Base-by-base conservation (phyloP, 1,284 basidiomycete species). In the Leccinum huronense region DNA sequence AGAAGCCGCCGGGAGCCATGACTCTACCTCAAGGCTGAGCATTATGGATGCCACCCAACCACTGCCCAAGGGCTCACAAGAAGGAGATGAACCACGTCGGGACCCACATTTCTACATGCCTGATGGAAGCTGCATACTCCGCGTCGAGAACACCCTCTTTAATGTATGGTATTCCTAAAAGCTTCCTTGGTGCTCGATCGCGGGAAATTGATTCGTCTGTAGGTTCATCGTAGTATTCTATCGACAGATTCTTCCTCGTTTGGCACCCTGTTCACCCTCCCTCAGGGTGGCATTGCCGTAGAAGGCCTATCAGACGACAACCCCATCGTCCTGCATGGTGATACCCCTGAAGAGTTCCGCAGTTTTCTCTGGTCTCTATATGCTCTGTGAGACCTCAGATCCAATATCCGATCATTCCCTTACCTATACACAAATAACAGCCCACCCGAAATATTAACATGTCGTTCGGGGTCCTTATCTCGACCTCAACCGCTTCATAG, bases 201-300 rank as follows among this genome's bases (percentile, higher is more conserved):
- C 27, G 27, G 51, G 4, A 61, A 30, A 66, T 55, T 60, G 14
- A 64, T 57, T 9, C 14, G 13, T 30, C 33, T 62, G 30, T 69
- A 90, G 88, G 84, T 90, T 9, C 88, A 90, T 72, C 80, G 85
- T 33, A 82, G 85, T 10, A 83, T 85, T 40, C 71, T 90, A 60
- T 85, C 86, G 19, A 82, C 79, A 65, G 88, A 90, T 69, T 78
- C 79, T 6, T 89, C 88, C 3, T 83, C 83, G 53, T 90, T 90
- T 69, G 74, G 79, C 34, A 77, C 82, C 3, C 82, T 90, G 80
- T 89, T 90, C 71, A 80, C 81, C 9, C 74, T 90, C 27, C 87
- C 88, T 9, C 84, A 86, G 70, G 84, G 81, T 1, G 70, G 78
- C 56, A 73, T 71, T 9, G 69, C 73, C 13, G 75, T 71, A 3